phyloP scores from a whole-genome alignment of 2,329 filamentous ascomycete genomes.

The Westerdykella aurantiaca region DNA sequence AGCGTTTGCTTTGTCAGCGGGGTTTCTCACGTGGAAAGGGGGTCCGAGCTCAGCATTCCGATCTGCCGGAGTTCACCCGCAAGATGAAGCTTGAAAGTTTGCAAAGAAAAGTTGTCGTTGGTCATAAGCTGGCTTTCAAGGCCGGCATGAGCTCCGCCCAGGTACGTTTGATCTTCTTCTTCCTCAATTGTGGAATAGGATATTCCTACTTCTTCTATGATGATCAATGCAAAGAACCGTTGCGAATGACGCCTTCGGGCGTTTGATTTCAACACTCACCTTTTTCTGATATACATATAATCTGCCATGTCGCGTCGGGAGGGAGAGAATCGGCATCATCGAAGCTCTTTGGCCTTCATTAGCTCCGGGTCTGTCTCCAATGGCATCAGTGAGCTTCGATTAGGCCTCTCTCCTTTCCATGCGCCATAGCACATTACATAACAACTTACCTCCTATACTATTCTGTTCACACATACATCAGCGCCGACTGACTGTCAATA shows the following conservation, averaged over 20 bases:
- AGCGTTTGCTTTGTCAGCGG: no score
- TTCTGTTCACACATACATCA: constrained; percentile 1
- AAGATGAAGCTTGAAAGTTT: no score
- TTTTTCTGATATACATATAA: constrained; percentile 33
- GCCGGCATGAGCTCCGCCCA: background rate
- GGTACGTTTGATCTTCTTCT: constrained; percentile 4
- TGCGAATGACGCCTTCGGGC: constrained; percentile 57
- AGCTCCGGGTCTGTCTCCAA: background rate
- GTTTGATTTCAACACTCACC: constrained; percentile 45
- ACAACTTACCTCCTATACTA: background rate
- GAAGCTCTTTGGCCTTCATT: no score
- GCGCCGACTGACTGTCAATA: constrained; percentile 34
- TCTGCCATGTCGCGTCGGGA: constrained; percentile 1
- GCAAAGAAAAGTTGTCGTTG: no score
- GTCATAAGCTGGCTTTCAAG: no score
- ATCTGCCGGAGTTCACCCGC: no score
- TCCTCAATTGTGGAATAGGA: constrained; percentile 3
- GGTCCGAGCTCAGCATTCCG: no score
- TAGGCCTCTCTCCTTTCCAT: background rate
- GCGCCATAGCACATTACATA: background rate
- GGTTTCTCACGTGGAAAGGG: no score
- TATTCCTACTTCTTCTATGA: constrained; percentile 13
- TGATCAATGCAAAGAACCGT: constrained; percentile 54
- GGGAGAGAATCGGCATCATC: no score
- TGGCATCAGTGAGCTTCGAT: background rate